A percentile compares a stretch with the other conserved stretches of the same genome.
Evolutionary conservation across 768 basidiomycete genomes (phyloP).

Genomic region (Phanerochaete carnosa): DNA sequence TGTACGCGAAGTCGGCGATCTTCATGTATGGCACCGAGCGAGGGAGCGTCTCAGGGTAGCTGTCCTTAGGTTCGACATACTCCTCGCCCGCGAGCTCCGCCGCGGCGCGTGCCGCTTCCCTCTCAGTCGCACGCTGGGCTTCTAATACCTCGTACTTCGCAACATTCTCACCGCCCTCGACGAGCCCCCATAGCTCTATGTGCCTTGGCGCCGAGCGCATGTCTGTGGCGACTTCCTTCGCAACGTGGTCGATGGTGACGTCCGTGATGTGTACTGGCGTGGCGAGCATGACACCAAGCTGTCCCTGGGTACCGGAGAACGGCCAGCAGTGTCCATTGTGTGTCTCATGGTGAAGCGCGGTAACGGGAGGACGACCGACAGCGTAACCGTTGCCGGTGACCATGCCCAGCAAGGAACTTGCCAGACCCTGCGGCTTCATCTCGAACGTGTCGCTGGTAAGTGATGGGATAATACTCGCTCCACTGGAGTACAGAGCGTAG

Average conservation of each 20-base stretch:
- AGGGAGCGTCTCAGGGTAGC: conserved; percentile 29
- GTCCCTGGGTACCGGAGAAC: conserved; percentile 73
- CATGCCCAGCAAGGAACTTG: conserved; percentile 46
- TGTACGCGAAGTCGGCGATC: conserved; percentile 46
- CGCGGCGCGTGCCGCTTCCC: conserved; percentile 18
- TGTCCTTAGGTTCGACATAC: conserved; percentile 11
- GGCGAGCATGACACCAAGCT: conserved; percentile 78
- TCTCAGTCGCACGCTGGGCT: conserved; percentile 37
- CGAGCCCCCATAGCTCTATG: conserved; percentile 90
- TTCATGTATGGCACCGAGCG: conserved; percentile 32
- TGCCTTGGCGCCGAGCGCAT: conserved; percentile 75
- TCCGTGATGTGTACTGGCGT: conserved; percentile 54
- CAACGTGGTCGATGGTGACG: conserved; percentile 86
- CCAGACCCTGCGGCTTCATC: conserved; percentile 50
- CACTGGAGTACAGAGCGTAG: conserved; percentile 81
- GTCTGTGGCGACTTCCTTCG: conserved; percentile 79
- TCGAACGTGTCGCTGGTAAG: conserved; percentile 82
- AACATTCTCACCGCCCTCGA: conserved; percentile 75
- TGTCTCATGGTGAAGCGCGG: conserved; percentile 82
- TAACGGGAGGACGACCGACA: conserved; percentile 79
- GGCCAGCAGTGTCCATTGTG: conserved; percentile 93
- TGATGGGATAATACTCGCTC: conserved; percentile 75
- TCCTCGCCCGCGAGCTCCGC: conserved; percentile 14
- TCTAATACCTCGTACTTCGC: conserved; percentile 57
- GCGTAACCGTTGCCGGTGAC: conserved; percentile 61